phyloP scores from a whole-genome alignment of 164 flowering plant genomes.

The Dillenia turbinata region DNA sequence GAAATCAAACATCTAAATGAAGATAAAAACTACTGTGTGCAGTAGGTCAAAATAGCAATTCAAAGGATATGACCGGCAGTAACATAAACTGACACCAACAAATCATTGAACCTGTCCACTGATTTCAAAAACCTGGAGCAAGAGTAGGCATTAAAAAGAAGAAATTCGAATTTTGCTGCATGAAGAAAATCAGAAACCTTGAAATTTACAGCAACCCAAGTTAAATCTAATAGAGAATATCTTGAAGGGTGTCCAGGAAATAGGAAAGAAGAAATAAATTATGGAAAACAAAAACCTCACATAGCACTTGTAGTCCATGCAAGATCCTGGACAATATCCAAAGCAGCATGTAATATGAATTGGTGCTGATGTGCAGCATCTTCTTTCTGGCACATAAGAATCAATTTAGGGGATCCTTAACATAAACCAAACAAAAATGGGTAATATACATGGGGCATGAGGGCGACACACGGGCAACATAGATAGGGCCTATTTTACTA shows the following conservation, averaged over 20 bases:
- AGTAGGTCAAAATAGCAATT: not conserved
- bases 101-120: slow-evolving; percentile 82
- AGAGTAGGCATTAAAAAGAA: slow-evolving; percentile 3
- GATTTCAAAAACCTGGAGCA: slow-evolving; percentile 80
- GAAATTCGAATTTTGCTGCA: no score
- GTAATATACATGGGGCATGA: no score
- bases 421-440: not conserved
- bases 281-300: slow-evolving; percentile 35
- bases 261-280: not conserved
- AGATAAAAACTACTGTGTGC: no score
- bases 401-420: slow-evolving; percentile 1
- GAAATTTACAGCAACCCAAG: no score
- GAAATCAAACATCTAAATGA: no score
- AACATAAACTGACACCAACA: slow-evolving; percentile 91
- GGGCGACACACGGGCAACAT: no score
- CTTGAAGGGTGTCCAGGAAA: no score
- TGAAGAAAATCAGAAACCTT: no score
- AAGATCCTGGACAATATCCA: slow-evolving; percentile 95
- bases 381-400: slow-evolving; percentile 60
- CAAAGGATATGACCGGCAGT: slow-evolving; percentile 98
- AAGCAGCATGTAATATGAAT: slow-evolving; percentile 87
- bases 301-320: slow-evolving; percentile 99
- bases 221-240: no score
- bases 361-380: slow-evolving; percentile 97
- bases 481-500: no score